Base-by-base conservation (phyloP, 345 rosid genomes). In the Eucalyptus marginata region DNA sequence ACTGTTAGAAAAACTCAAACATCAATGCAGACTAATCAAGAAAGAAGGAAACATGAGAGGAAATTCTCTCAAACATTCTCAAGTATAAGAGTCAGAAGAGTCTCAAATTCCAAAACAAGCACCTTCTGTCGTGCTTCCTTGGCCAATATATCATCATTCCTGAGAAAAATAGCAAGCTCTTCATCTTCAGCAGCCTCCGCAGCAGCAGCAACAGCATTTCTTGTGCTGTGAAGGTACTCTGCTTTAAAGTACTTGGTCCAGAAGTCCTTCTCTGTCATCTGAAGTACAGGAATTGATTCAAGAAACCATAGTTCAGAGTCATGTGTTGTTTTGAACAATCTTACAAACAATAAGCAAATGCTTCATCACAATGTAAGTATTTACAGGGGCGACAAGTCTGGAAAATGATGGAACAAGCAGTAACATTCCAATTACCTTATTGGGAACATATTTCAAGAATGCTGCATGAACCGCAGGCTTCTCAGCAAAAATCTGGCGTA, bases 141-240 rank as follows among this genome's bases (percentile, higher is more conserved):
- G 50, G 97, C 97, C 95, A 98, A 94, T 88, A 97, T 95, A 88
- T 95, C 96, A 93, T 98, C 99, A 90, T 94, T 96, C 94, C 93
- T 98, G 87, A 98, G 93, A 87, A 98, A 97, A 89, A 97, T 92
- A 59, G 98, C 98, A 90, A 98, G 98, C 88, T 95, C 98, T 93
- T 97, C 98, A 88, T 98, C 99, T 93, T 98, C 99, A 86, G 99
- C 99, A 88, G 99, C 99, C 90, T 97, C 99, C 40, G 99, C 99
- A 89, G 95, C 97, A 33, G 95, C 97, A 89, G 98, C 96, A 89
- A 92, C 90, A 90, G 94, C 92, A 91, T 94, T 96, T 93, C 92
- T 94, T 40, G 96, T 94, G 92, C 94, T 94, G 87, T 95, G 97
- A 91, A 98, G 97, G 93, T 94, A 95, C 89, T 96, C 99, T 49